Evolutionary conservation across 2,329 filamentous ascomycete genomes (phyloP), one percentile per base, ranked within the genome.

Genomic region (Cordyceps fumosorosea): DNA sequence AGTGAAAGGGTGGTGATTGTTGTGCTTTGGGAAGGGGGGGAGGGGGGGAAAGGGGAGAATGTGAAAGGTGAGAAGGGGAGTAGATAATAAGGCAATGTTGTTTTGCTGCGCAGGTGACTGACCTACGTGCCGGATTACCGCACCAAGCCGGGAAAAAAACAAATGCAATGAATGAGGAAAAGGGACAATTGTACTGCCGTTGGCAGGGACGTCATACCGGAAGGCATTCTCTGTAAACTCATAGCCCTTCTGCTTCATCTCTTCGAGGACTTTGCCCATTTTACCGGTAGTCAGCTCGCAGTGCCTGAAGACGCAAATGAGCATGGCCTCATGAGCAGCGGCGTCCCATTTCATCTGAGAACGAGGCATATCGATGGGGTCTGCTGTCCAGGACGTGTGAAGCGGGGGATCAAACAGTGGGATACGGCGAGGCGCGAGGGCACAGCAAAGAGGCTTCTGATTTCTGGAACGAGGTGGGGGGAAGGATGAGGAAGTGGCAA

Each of bases 261-360:
- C 68, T 0, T 67, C 67, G 67, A 78, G 72, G 7, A 80, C 69
- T n/a, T 73, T 70, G 24, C 67, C 50, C 66, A 73, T 76, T 12
- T 77, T 71, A 0, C 67, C 67, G 0, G 64, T 45, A 2, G 64
- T 69, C 2, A 76, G 72, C 44, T 71, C 74, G 60, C 76, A 65
- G 7, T 74, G 69, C 29, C 74, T 71, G n/a, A 77, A 68, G 26
- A 81, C 63, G 32, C 73, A 74, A 7, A 76, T 62, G 42, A 83
- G 72, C 48, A 82, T 75, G 47, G 78, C 77, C 63, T 78, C 70
- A 52, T 82, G 78, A 20, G 76, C 72, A 10, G 71, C 69, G 5
- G 73, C 67, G 32, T 74, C 74, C 79, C 80, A 83, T 40, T 69
- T 73, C 66, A 74, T 75, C 48, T 24, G 20, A 18, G 67, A 63